phyloP scores from a whole-genome alignment of 2,329 filamentous ascomycete species.

The Hymenoscyphus fraxineus region DNA sequence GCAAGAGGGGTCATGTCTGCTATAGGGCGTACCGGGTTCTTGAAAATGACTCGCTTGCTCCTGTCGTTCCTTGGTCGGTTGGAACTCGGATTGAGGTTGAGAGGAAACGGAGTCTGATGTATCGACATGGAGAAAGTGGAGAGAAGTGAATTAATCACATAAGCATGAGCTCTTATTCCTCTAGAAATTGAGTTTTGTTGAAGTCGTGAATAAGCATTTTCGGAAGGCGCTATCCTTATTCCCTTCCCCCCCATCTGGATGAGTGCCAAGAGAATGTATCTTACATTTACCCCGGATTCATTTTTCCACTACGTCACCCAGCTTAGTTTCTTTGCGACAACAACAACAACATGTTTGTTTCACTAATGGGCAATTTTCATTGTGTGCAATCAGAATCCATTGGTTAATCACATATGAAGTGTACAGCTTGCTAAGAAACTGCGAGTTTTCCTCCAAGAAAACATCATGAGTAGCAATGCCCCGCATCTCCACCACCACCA shows the following conservation, averaged over 20 bases:
- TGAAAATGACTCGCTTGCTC: too few species aligned
- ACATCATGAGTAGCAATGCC: slow-evolving; percentile 5
- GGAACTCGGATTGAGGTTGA: too few species aligned
- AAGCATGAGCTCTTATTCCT: neutral
- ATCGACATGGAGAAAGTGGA: too few species aligned
- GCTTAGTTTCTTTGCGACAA: neutral
- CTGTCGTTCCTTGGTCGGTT: too few species aligned
- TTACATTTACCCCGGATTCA: neutral
- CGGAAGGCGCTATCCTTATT: neutral
- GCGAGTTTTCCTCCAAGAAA: neutral
- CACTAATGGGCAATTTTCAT: neutral
- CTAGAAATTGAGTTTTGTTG: neutral
- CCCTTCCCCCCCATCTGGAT: neutral
- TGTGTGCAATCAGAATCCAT: neutral
- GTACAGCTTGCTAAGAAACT: neutral
- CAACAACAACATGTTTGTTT: neutral
- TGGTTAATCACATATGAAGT: neutral
- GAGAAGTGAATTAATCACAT: too few species aligned
- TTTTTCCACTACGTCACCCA: neutral
- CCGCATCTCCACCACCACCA: neutral
- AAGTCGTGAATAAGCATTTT: neutral
- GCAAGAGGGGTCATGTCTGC: too few species aligned
- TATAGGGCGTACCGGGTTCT: too few species aligned
- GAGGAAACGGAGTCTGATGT: too few species aligned
- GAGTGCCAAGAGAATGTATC: neutral